Evolutionary conservation across 2,329 filamentous ascomycete genomes (phyloP).

Genomic region (Alternaria hordeiaustralica): DNA sequence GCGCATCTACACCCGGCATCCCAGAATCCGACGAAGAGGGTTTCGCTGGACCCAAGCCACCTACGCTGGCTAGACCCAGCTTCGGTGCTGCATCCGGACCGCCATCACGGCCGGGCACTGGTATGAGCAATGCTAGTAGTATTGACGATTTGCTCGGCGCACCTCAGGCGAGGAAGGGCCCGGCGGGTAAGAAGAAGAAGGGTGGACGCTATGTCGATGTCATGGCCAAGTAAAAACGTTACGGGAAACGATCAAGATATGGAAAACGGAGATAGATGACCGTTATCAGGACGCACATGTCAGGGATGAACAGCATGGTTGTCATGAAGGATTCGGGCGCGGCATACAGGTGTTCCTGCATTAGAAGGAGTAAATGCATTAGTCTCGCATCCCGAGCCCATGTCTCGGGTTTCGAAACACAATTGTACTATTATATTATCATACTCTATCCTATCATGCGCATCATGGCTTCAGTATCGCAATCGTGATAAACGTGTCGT

Average conservation of each 20-base stretch:
- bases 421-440: neutral
- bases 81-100: conserved; percentile 39
- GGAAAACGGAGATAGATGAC: neutral
- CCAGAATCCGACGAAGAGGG: conserved; percentile 39
- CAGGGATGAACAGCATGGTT: neutral
- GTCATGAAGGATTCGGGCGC: neutral
- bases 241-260: neutral
- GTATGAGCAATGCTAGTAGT: conserved; percentile 89
- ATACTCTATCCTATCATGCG: neutral
- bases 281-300: neutral
- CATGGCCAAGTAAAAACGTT: conserved; percentile 6
- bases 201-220: conserved; percentile 92
- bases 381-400: neutral
- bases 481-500: neutral
- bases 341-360: neutral
- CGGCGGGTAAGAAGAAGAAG: conserved; percentile 70
- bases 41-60: conserved; percentile 19
- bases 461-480: neutral
- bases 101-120: conserved; percentile 67
- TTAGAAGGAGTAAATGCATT: neutral
- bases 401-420: neutral
- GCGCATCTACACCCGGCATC: conserved; percentile 43
- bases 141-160: conserved; percentile 91
- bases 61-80: conserved; percentile 33
- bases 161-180: conserved; percentile 70